These are phyloP conservation scores for Vigna mungo DNA, from an alignment of 306 rosid genomes.

Conservation along the genomic window DNA sequence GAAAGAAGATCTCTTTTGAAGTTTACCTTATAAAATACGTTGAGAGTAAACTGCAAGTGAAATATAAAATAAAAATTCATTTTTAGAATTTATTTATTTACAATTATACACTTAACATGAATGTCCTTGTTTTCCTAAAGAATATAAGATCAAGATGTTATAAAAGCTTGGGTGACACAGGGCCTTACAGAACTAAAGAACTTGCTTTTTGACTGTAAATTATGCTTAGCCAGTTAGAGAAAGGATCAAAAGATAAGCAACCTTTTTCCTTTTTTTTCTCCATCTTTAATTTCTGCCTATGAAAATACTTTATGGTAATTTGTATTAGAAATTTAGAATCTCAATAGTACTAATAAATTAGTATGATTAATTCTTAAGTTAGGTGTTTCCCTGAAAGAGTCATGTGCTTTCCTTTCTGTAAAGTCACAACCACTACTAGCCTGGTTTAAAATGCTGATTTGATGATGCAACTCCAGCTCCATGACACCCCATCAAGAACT, in stretches of 20 bases:
- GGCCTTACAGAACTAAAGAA: conserved; percentile 24
- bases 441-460: not conserved
- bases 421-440: conserved; percentile 11
- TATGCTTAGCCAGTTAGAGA: conserved; percentile 36
- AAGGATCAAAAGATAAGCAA: conserved; percentile 27
- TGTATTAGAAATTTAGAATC: conserved; percentile 20
- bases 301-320: not conserved
- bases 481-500: not conserved
- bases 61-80: not conserved
- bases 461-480: not conserved
- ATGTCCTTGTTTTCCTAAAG: not conserved
- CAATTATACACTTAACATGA: not conserved
- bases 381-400: conserved; percentile 27
- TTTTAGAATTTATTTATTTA: not conserved
- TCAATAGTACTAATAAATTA: conserved; percentile 14
- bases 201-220: conserved; percentile 22
- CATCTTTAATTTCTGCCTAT: not conserved
- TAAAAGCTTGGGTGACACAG: conserved; percentile 17
- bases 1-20: not conserved
- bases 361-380: not conserved
- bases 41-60: not conserved
- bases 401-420: conserved; percentile 16
- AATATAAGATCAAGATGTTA: conserved; percentile 11
- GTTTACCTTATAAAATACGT: not conserved
- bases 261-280: conserved; percentile 6